A percentile compares a stretch with the other conserved stretches of the same genome.
These are phyloP conservation scores for Huntiella bhutanensis DNA, from an alignment of 2,329 filamentous ascomycete species.

Conservation along the genomic window DNA sequence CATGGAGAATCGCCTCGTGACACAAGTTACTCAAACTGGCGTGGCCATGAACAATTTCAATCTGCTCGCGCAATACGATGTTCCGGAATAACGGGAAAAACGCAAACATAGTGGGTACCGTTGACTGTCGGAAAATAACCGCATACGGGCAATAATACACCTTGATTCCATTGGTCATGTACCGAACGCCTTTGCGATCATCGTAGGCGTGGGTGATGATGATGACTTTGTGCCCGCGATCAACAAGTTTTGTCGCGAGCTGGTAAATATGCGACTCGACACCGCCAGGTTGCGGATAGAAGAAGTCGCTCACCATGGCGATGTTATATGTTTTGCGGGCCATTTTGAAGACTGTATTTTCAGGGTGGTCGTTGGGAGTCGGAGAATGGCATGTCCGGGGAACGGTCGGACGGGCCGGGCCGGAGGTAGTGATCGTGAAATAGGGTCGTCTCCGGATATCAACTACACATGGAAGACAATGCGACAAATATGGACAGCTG, in stretches of 20 bases:
- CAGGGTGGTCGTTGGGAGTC: background rate
- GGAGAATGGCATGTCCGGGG: background rate
- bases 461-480: too few species aligned
- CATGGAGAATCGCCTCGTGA: conserved; percentile 87
- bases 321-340: conserved; percentile 44
- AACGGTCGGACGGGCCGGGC: background rate
- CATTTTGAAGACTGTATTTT: conserved; percentile 20
- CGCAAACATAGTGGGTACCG: conserved; percentile 92
- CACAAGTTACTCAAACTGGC: conserved; percentile 82
- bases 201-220: conserved; percentile 93
- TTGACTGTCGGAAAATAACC: conserved; percentile 82
- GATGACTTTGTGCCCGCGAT: conserved; percentile 94
- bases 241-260: conserved; percentile 84
- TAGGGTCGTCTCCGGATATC: too few species aligned
- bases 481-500: too few species aligned
- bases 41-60: conserved; percentile 97
- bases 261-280: conserved; percentile 98
- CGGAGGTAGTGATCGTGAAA: background rate
- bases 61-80: conserved; percentile 81
- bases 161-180: conserved; percentile 92
- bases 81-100: conserved; percentile 97
- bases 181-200: conserved; percentile 77
- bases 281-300: conserved; percentile 93
- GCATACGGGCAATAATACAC: conserved; percentile 96
- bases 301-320: conserved; percentile 97